These are phyloP conservation scores for Musa beccarii DNA, from an alignment of 176 grass and related monocot genomes.

Conservation along the genomic window DNA sequence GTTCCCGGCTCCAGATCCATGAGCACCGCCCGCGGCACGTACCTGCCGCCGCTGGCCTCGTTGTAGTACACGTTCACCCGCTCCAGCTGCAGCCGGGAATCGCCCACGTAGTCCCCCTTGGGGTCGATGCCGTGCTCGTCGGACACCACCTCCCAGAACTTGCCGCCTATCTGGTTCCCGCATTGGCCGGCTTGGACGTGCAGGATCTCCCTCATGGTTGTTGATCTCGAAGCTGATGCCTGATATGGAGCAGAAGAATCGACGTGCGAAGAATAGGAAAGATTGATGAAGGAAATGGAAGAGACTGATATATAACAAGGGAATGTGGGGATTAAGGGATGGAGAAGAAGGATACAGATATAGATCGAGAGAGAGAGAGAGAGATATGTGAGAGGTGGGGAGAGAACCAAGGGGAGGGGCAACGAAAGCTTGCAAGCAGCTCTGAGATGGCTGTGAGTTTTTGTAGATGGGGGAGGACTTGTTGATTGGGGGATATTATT, in stretches of 20 bases:
- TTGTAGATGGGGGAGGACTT: neutral
- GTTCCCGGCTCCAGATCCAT: slow-evolving; percentile 80
- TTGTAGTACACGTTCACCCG: slow-evolving; percentile 89
- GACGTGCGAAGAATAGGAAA: too few species aligned
- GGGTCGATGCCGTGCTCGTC: slow-evolving; percentile 81
- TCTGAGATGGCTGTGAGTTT: neutral
- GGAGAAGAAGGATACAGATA: too few species aligned
- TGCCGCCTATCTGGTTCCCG: slow-evolving; percentile 73
- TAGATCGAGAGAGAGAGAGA: too few species aligned
- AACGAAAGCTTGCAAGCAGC: neutral
- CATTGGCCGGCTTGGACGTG: slow-evolving; percentile 82
- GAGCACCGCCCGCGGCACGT: slow-evolving; percentile 73
- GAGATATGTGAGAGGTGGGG: too few species aligned
- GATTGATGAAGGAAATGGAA: too few species aligned
- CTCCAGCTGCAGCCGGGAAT: slow-evolving; percentile 60
- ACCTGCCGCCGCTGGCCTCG: slow-evolving; percentile 64
- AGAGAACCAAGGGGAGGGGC: too few species aligned
- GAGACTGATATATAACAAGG: too few species aligned
- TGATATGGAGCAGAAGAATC: too few species aligned
- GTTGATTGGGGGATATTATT: neutral
- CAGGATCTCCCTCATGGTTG: slow-evolving; percentile 75
- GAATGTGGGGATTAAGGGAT: too few species aligned
- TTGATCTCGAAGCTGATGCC: too few species aligned
- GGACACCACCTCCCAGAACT: slow-evolving; percentile 89
- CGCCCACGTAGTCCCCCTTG: slow-evolving; percentile 51